These are phyloP conservation scores for Boletus mariae DNA, from an alignment of 1,284 basidiomycete genomes.

Conservation along the genomic window DNA sequence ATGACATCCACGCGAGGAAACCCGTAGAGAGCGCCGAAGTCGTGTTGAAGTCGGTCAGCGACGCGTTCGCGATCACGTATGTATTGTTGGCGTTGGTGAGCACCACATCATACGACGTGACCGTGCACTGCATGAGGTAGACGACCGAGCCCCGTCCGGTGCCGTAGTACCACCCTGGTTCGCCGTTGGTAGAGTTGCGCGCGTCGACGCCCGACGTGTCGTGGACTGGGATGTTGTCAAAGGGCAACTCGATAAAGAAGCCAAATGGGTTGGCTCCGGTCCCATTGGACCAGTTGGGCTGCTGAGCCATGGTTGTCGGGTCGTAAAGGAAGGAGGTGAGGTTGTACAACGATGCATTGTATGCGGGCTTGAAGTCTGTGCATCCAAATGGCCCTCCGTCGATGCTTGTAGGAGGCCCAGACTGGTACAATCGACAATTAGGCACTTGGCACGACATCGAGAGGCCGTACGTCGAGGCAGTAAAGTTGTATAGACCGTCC, in stretches of 20 bases:
- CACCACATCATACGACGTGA: neutral
- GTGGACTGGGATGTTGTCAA: neutral
- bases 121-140: slow-evolving; percentile 1
- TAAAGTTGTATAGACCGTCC: neutral
- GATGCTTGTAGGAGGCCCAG: neutral
- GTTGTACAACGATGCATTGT: slow-evolving; percentile 2
- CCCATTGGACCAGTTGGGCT: slow-evolving; percentile 1
- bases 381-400: slow-evolving; percentile 1
- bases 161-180: slow-evolving; percentile 1
- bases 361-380: slow-evolving; percentile 1
- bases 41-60: slow-evolving; percentile 1
- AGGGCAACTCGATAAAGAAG: neutral
- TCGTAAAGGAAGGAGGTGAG: slow-evolving; percentile 4
- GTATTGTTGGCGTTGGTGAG: slow-evolving; percentile 2
- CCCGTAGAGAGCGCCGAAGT: neutral
- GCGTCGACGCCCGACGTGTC: neutral
- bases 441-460: neutral
- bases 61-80: neutral
- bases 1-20: slow-evolving; percentile 1
- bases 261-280: slow-evolving; percentile 1
- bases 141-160: neutral
- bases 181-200: neutral
- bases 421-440: neutral
- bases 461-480: slow-evolving; percentile 3
- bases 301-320: neutral